phyloP scores from a whole-genome alignment of 176 grass and related monocot species.

The Oryza rufipogon region DNA sequence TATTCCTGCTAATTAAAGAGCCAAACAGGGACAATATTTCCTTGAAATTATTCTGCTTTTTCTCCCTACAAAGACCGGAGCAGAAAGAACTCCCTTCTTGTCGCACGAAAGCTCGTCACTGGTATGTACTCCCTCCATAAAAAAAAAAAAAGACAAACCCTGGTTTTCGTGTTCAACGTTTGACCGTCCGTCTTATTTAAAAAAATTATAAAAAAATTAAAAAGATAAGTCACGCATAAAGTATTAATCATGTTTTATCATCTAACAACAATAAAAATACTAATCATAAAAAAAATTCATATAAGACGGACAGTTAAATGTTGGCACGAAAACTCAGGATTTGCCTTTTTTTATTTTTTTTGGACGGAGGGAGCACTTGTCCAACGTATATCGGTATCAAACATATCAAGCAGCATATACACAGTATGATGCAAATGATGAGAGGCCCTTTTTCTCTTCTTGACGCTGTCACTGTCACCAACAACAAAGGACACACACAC shows the following conservation, averaged over 20 bases:
- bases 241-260: too few relatives aligned
- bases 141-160: too few relatives aligned
- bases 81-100: neutral
- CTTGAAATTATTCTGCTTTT: neutral
- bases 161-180: too few relatives aligned
- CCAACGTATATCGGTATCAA: neutral
- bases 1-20: neutral
- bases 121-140: neutral
- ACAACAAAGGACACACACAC: constrained; percentile 24
- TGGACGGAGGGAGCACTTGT: too few relatives aligned
- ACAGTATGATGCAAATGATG: neutral
- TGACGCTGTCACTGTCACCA: neutral
- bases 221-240: too few relatives aligned
- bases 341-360: too few relatives aligned
- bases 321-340: too few relatives aligned
- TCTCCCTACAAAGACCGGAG: neutral
- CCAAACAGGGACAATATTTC: neutral
- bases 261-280: too few relatives aligned
- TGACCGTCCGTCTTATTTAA: too few relatives aligned
- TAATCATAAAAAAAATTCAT: too few relatives aligned
- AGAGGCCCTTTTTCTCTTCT: neutral
- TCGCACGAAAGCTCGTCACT: neutral
- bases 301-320: too few relatives aligned
- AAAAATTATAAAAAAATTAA: too few relatives aligned
- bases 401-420: neutral